phyloP scores from a whole-genome alignment of 257 asterid genomes.

The Plantago major region DNA sequence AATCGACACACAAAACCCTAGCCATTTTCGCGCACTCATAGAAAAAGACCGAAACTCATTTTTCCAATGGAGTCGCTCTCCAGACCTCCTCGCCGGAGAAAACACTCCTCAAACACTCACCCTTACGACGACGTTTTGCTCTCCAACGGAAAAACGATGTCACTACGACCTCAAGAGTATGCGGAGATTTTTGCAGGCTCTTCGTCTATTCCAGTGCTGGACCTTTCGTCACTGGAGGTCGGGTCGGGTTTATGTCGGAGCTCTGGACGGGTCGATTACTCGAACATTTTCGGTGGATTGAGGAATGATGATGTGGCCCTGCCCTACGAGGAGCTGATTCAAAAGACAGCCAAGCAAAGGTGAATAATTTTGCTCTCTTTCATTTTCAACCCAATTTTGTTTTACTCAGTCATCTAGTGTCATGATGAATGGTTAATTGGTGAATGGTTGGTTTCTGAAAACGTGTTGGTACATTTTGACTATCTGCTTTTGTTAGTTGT shows the following conservation, averaged over 20 bases:
- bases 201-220: slow-evolving; percentile 79
- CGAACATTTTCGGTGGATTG: slow-evolving; percentile 66
- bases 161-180: slow-evolving; percentile 48
- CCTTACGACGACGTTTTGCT: slow-evolving; percentile 73
- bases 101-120: slow-evolving; percentile 34
- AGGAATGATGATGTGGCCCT: slow-evolving; percentile 42
- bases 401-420: not conserved
- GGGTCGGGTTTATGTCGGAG: slow-evolving; percentile 36
- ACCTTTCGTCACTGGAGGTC: slow-evolving; percentile 50
- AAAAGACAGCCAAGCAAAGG: slow-evolving; percentile 35
- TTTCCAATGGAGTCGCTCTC: slow-evolving; percentile 66
- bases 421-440: not conserved
- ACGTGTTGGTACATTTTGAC: no score
- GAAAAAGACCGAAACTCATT: slow-evolving; percentile 9
- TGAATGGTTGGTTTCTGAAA: not conserved
- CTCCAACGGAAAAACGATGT: slow-evolving; percentile 22
- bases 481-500: no score
- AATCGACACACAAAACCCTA: slow-evolving; percentile 22
- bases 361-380: slow-evolving; percentile 21
- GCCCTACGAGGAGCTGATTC: slow-evolving; percentile 53
- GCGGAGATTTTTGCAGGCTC: slow-evolving; percentile 62
- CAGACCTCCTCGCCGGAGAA: slow-evolving; percentile 60
- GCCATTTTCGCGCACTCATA: not conserved
- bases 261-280: slow-evolving; percentile 54
- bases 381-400: not conserved